phyloP scores from a whole-genome alignment of 2,329 filamentous ascomycete species.

The Raffaelea deltoideospora region DNA sequence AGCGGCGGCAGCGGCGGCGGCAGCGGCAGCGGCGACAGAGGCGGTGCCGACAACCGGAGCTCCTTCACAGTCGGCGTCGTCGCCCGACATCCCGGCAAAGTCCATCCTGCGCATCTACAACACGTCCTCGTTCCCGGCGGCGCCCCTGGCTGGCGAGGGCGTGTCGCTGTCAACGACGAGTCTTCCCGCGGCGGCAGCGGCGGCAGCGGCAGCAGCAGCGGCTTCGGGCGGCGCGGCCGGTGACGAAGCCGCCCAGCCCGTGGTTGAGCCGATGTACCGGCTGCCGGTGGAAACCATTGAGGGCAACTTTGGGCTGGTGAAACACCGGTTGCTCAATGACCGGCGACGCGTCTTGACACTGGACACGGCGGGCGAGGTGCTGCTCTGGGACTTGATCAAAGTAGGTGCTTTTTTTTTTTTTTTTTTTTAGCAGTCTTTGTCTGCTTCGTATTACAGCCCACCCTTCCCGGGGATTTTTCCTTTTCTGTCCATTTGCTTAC shows the following conservation, averaged over 20 bases:
- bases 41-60: slow-evolving; percentile 13
- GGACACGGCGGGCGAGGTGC: slow-evolving; percentile 87
- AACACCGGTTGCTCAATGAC: slow-evolving; percentile 84
- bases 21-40: slow-evolving; percentile 11
- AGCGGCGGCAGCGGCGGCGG: slow-evolving; percentile 14
- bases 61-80: slow-evolving; percentile 9
- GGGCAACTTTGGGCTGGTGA: slow-evolving; percentile 88
- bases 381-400: slow-evolving; percentile 86
- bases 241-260: slow-evolving; percentile 34
- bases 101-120: slow-evolving; percentile 74
- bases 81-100: slow-evolving; percentile 57
- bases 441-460: neutral
- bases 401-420: slow-evolving; percentile 27
- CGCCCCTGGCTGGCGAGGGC: slow-evolving; percentile 35
- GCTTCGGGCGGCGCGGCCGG: slow-evolving; percentile 28
- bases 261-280: slow-evolving; percentile 49
- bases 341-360: slow-evolving; percentile 76
- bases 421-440: slow-evolving; percentile 9
- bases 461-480: neutral
- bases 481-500: neutral
- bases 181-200: neutral
- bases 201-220: slow-evolving; percentile 35
- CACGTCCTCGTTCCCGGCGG: slow-evolving; percentile 57
- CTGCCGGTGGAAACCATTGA: slow-evolving; percentile 72
- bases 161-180: slow-evolving; percentile 27